Base-by-base conservation (phyloP, 1,139 yeast genomes). In the Yamadazyma atmosphaerica region DNA sequence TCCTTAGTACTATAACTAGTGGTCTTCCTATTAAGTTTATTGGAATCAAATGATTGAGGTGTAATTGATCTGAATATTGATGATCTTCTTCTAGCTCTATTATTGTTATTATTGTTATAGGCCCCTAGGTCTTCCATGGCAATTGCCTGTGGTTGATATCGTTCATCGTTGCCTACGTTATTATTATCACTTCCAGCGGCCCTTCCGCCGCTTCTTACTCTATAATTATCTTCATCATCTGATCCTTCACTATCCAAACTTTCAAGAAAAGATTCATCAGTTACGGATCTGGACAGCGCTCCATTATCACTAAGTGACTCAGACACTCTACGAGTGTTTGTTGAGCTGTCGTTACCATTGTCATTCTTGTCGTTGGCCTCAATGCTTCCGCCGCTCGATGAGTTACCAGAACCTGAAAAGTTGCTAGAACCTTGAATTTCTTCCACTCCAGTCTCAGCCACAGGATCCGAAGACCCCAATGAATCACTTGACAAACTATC, bases 1-100 rank as follows among this genome's bases (percentile, higher is more conserved):
- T 61, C 65, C 35, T 48, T 53, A 7, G 58, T 63, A 0, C 65
- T 52, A 41, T 51, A 57, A n/a, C 51, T 41, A 2, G 61, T 49
- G 1, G 45, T 31, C 19, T 42, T 50, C 18, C 52, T 41, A 13
- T 35, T 14, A n/a, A 49, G 30, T 29, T 34, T 41, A 13, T 38
- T 39, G 7, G 53, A 47, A 26, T 49, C 52, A 37, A 49, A 40
- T 1, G 52, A 48, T 22, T 32, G 27, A 1, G 46, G 43, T 9
- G 46, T 43, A 17, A 43, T 30, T n/a, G 43, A 35, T 13, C 52
- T 34, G 21, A 46, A 34, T 13, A 46, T 29, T 1, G 51, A 46
- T 2, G 41, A 31, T 12, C 43, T 39, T 37, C 49, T 41, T 8
- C 39, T 24, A 28, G 16, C 16, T 22, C 33, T 18, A 2, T 39